Conservation (phyloP, 768 basidiomycete genomes). For the Leccinellum rugosiceps region DNA sequence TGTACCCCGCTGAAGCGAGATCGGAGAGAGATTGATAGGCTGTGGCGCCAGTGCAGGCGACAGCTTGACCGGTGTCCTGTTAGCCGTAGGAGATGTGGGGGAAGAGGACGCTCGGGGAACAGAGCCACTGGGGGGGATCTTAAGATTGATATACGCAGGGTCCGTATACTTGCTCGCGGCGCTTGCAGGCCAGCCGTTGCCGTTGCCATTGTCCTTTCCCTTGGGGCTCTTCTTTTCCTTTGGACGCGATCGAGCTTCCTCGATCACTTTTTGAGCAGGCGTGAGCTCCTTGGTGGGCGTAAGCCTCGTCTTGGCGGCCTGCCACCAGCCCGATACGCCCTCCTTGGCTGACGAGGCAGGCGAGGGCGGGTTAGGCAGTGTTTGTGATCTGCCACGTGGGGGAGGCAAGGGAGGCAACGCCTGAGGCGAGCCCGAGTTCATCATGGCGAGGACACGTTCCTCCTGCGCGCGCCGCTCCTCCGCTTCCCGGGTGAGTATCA, state of each 20-base stretch:
- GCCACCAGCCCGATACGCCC: conserved; percentile 61
- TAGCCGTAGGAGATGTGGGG: conserved; percentile 64
- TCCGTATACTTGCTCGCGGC: conserved; percentile 53
- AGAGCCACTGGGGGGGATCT: conserved; percentile 46
- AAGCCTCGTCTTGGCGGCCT: conserved; percentile 66
- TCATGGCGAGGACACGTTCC: conserved; percentile 74
- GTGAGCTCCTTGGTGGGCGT: conserved; percentile 84
- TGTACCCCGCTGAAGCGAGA: conserved; percentile 51
- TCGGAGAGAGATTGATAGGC: conserved; percentile 53
- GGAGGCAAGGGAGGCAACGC: conserved; percentile 60
- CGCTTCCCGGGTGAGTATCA: conserved; percentile 68
- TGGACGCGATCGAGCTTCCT: conserved; percentile 66
- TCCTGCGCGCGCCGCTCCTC: conserved; percentile 66
- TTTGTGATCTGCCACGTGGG: conserved; percentile 59
- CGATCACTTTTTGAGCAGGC: conserved; percentile 79
- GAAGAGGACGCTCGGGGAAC: conserved; percentile 46
- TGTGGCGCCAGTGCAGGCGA: conserved; percentile 42
- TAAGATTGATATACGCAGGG: conserved; percentile 55
- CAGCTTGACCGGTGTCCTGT: conserved; percentile 27
- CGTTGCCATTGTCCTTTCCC: conserved; percentile 29
- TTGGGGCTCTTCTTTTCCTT: conserved; percentile 46
- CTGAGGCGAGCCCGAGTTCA: conserved; percentile 39
- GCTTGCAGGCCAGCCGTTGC: conserved; percentile 57
- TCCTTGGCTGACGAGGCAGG: conserved; percentile 66
- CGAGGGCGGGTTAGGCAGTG: conserved; percentile 54